Conservation (phyloP, 495 filamentous ascomycete species). For the Aspergillus coremiiformis region DNA sequence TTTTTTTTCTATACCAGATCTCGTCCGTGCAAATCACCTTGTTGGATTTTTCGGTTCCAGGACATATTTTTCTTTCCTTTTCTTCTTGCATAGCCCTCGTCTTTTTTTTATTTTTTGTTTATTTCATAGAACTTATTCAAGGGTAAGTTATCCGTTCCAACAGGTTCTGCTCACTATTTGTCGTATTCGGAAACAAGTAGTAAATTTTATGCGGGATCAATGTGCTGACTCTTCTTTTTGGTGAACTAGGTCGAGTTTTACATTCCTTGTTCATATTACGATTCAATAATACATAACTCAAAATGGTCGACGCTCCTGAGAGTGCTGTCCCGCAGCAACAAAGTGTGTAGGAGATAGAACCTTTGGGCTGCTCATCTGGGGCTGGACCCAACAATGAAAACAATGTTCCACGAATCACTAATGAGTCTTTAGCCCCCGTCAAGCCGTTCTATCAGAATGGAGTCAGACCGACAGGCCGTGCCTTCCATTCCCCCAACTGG, state of each 20-base stretch:
- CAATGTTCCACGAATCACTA: conserved; percentile 8
- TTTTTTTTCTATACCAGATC: neutral
- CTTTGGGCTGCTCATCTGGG: conserved; percentile 13
- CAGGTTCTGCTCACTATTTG: neutral
- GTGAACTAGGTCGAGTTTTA: neutral
- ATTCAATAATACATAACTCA: conserved; percentile 6
- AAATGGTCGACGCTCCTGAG: conserved; percentile 31
- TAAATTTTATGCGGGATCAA: conserved; percentile 1
- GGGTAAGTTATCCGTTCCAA: neutral
- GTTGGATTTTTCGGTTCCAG: neutral
- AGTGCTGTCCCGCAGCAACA: conserved; percentile 29
- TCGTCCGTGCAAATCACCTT: neutral
- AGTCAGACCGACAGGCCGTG: conserved; percentile 36
- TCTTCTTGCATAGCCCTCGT: neutral
- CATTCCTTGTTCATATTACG: neutral
- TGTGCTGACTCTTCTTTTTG: neutral
- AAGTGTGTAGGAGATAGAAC: conserved; percentile 27
- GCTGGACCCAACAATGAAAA: conserved; percentile 5
- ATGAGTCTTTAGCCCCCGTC: conserved; percentile 28
- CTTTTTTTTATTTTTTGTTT: neutral
- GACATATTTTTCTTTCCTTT: neutral
- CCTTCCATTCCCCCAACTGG: conserved; percentile 44
- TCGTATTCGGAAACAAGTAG: conserved; percentile 6
- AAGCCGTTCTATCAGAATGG: conserved; percentile 32
- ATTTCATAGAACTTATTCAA: neutral